Evolutionary conservation across 495 filamentous ascomycete species (phyloP), one percentile per base, ranked within the genome.

Genomic region (Friedmanniomyces endolithicus): DNA sequence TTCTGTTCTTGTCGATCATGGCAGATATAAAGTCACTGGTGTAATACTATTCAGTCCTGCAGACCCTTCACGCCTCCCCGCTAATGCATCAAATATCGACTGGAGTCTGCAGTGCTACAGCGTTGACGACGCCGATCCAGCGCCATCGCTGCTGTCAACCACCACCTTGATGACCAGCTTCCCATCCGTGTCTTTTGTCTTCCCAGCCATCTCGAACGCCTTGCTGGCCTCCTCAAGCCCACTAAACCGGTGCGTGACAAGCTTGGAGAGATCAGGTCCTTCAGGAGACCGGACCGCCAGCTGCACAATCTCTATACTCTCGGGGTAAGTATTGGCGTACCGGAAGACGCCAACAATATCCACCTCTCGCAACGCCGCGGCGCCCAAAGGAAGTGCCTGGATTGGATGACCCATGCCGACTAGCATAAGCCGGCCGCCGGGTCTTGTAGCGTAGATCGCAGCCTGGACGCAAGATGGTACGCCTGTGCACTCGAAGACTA

Each of bases 401-500:
- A 94, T 78, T 0, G 90, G 89, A 4, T 81, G 87, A n/a, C 90
- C 90, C 88, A 95, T 95, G 3, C 90, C 90, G 20, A 96, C 83
- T 70, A 94, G 82, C 60, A 95, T 80, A 35, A 95, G 74, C 57
- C 84, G 82, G 11, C 88, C 87, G 11, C 89, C 90, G 0, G 90
- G 75, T 8, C 78, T 74, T 12, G 87, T 83, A 8, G 85, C 86
- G 60, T 90, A 94, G 41, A 96, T 87, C 1, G 83, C 80, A 0
- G 88, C 85, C 67, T 95, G 88, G 60, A 92, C 81, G 65, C 88
- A 94, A 2, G 82, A 73, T 34, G 89, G 87, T 50, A 90, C 88
- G 43, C 90, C 90, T 0, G 90, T 95, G 67, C 90, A 95, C 63
- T 96, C 90, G 63, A 94, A 94, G 7, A 88, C 82, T 8, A 84